These are phyloP conservation scores for Ustilago nuda DNA, from an alignment of 1,284 basidiomycete species.

Conservation along the genomic window DNA sequence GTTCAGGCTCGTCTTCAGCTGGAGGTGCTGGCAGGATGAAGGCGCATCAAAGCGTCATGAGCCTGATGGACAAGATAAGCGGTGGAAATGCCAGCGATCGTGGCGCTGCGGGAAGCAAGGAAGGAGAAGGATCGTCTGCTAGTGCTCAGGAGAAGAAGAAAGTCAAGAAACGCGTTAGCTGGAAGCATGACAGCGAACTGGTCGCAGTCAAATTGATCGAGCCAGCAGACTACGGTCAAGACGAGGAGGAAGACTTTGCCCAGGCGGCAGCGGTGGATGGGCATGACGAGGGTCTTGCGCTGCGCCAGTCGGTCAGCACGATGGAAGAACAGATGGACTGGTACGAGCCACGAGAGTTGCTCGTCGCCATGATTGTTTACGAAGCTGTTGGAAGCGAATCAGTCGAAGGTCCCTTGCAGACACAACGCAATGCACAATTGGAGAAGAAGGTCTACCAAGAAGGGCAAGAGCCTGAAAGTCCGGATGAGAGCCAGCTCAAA, in stretches of 20 bases:
- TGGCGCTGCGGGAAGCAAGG: constrained; percentile 1
- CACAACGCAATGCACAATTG: constrained; percentile 19
- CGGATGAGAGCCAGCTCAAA: constrained; percentile 30
- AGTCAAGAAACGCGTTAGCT: constrained; percentile 51
- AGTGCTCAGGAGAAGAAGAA: constrained; percentile 22
- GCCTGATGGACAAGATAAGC: constrained; percentile 42
- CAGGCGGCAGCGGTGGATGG: constrained; percentile 18
- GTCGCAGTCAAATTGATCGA: constrained; percentile 53
- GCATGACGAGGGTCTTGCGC: constrained; percentile 54
- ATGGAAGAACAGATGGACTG: constrained; percentile 60
- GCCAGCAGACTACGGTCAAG: constrained; percentile 53
- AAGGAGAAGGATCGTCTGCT: not conserved
- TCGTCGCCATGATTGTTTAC: not conserved
- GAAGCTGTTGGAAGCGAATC: constrained; percentile 33
- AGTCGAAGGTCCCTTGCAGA: constrained; percentile 44
- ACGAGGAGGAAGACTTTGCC: constrained; percentile 22
- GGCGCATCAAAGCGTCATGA: constrained; percentile 33
- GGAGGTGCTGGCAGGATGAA: constrained; percentile 6
- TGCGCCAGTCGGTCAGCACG: constrained; percentile 47
- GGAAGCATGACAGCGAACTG: constrained; percentile 55
- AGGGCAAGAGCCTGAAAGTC: constrained; percentile 12
- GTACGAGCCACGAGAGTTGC: constrained; percentile 35
- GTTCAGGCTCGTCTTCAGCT: not conserved
- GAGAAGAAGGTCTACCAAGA: constrained; percentile 10
- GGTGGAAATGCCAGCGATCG: constrained; percentile 21